Percentiles rank a stretch among this genome's conserved stretches.
These are phyloP conservation scores for Trametes hirsuta DNA, from an alignment of 1,284 basidiomycete species.

Conservation along the genomic window DNA sequence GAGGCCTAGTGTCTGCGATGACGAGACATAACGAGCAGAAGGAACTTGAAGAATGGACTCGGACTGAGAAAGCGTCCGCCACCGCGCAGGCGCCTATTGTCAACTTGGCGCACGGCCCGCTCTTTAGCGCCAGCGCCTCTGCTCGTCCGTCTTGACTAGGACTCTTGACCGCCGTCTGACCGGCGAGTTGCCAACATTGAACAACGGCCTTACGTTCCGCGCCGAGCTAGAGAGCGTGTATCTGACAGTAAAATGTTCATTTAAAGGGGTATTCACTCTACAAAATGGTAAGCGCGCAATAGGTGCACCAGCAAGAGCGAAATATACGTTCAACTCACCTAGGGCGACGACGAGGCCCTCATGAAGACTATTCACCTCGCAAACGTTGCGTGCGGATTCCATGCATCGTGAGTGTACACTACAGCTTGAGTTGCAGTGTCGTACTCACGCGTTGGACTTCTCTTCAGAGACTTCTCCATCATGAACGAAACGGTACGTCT, in stretches of 20 bases:
- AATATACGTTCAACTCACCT: neutral
- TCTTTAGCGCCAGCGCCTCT: no score
- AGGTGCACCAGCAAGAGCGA: neutral
- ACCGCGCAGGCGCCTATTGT: no score
- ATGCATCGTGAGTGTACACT: slow-evolving; percentile 53
- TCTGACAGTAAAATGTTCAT: neutral
- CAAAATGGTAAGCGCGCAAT: slow-evolving; percentile 42
- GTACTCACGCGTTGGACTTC: neutral
- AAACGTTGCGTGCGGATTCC: slow-evolving; percentile 68
- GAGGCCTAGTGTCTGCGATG: no score
- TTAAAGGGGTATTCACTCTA: slow-evolving; percentile 55
- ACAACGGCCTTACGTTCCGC: neutral
- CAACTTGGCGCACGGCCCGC: no score
- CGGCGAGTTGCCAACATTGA: neutral
- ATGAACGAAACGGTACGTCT: slow-evolving; percentile 63
- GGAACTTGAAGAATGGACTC: no score
- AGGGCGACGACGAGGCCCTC: slow-evolving; percentile 63
- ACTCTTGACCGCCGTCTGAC: no score
- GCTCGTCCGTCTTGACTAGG: no score
- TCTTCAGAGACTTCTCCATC: slow-evolving; percentile 55
- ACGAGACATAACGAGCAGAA: no score
- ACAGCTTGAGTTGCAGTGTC: no score
- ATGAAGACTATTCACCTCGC: slow-evolving; percentile 68
- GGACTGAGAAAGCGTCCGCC: no score
- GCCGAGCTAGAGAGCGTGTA: neutral